Conservation (phyloP, 805 yeast genomes). For the Yamadazyma insecticola region DNA sequence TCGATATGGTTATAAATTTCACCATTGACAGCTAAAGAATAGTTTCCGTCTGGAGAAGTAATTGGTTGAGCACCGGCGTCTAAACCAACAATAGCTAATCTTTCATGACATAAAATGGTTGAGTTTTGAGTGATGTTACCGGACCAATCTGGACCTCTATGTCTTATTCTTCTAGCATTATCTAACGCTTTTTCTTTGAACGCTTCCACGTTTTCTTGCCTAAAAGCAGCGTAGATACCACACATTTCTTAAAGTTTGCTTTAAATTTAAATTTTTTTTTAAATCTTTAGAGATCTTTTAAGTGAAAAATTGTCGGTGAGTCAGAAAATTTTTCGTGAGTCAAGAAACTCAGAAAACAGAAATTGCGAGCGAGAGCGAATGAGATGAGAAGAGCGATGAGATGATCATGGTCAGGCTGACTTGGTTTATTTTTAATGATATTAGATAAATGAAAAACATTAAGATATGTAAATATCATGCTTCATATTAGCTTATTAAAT, state of each 20-base stretch:
- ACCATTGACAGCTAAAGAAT: conserved; percentile 86
- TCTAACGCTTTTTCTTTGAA: conserved; percentile 89
- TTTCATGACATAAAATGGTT: conserved; percentile 89
- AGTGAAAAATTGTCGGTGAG: too few relatives aligned
- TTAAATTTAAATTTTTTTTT: too few relatives aligned
- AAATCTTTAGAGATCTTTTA: too few relatives aligned
- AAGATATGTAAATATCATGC: too few relatives aligned
- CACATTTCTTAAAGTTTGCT: too few relatives aligned
- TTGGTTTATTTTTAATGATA: too few relatives aligned
- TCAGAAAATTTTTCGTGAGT: not conserved
- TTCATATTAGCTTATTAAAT: too few relatives aligned
- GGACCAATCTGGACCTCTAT: conserved; percentile 99
- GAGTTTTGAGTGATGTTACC: conserved; percentile 79
- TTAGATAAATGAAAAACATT: too few relatives aligned
- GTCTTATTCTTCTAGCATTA: conserved; percentile 89
- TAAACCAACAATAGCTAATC: conserved; percentile 95
- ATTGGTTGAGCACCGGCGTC: conserved; percentile 99
- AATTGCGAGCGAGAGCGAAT: too few relatives aligned
- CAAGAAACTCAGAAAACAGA: too few relatives aligned
- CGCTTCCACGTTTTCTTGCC: conserved; percentile 69
- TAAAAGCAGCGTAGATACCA: conserved; percentile 94
- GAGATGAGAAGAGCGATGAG: too few relatives aligned
- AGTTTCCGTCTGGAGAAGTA: conserved; percentile 69
- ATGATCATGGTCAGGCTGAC: too few relatives aligned
- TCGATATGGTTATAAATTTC: conserved; percentile 97